phyloP scores from a whole-genome alignment of 768 basidiomycete species.

The Podaxis mareebaensis region DNA sequence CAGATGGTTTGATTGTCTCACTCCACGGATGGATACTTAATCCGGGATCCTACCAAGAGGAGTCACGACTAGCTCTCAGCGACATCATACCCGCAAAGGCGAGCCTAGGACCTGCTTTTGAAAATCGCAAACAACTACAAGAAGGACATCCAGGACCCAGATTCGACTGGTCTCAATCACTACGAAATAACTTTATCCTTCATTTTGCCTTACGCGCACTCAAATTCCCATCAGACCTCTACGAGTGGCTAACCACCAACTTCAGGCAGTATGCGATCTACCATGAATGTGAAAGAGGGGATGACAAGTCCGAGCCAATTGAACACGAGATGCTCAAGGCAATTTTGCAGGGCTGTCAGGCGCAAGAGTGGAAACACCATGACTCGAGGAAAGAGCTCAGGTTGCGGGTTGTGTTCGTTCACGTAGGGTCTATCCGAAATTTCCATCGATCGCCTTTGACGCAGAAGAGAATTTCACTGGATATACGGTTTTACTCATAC shows the following conservation, averaged over 20 bases:
- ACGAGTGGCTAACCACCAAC: slow-evolving; percentile 43
- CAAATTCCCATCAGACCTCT: slow-evolving; percentile 47
- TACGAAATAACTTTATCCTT: slow-evolving; percentile 20
- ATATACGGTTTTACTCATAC: slow-evolving; percentile 65
- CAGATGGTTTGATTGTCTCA: slow-evolving; percentile 8
- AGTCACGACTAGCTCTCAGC: slow-evolving; percentile 9
- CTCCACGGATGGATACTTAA: slow-evolving; percentile 15
- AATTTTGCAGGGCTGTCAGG: slow-evolving; percentile 15
- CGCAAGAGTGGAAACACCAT: slow-evolving; percentile 9
- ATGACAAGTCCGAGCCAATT: slow-evolving; percentile 32
- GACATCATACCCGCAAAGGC: slow-evolving; percentile 5
- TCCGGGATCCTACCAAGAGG: neutral
- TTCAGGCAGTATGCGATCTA: slow-evolving; percentile 40
- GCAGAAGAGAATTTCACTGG: slow-evolving; percentile 44
- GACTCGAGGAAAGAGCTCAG: slow-evolving; percentile 12
- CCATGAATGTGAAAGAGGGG: slow-evolving; percentile 45
- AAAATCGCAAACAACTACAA: neutral
- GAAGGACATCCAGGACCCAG: slow-evolving; percentile 1
- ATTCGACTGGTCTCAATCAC: neutral
- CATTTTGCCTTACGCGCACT: slow-evolving; percentile 45
- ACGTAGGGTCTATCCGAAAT: slow-evolving; percentile 53
- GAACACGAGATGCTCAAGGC: slow-evolving; percentile 38
- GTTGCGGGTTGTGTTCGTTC: slow-evolving; percentile 58
- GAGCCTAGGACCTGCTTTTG: slow-evolving; percentile 2
- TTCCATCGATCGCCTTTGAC: slow-evolving; percentile 52